Base-by-base conservation (phyloP, 176 grass and related monocot species). In the Cocos nucifera region DNA sequence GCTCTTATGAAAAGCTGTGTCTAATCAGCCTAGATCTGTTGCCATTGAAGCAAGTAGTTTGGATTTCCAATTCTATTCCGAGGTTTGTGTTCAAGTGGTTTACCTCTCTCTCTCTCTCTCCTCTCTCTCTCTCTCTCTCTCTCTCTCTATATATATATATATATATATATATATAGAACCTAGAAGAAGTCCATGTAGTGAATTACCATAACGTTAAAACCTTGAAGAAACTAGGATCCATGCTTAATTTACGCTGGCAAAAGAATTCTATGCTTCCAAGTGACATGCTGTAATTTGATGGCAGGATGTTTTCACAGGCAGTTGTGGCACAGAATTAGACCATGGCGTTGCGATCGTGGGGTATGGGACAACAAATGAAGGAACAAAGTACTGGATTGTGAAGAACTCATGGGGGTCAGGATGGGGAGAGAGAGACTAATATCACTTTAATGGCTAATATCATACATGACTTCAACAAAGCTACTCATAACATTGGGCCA, bases 321-420 rank as follows among this genome's bases (percentile, higher is more conserved):
- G 78, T 19, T 93, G 84, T 49, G 74, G 74, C 18, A 79, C 80
- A 7, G 84, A 93, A 17, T 75, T 93, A 6, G 80, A 93, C 63
- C 89, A 93, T 61, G 89, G 89, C 51, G 84, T 88, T 0, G 89
- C 84, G n/a, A 77, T 73, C 6, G 89, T 93, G 57, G 89, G 89
- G 14, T 93, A 93, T 21, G 89, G 89, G 17, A 65, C 58, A 2
- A 60, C n/a, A 1, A 32, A 80, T 28, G 62, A 78, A 23, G 78
- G 80, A 51, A 82, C 10, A 4, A 49, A 65, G 17, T 93, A 88
- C 58, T 93, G 89, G 89, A 84, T 72, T 15, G 89, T 93, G 14
- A 93, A 79, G 84, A 93, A 93, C 67, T 93, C 89, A 39, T 93
- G 89, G 89, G 84, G 84, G 0, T 2, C 74, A 4, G 21, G 49